Evolutionary conservation across 140 eudicot species (phyloP).

Genomic region (Stevia rebaudiana): DNA sequence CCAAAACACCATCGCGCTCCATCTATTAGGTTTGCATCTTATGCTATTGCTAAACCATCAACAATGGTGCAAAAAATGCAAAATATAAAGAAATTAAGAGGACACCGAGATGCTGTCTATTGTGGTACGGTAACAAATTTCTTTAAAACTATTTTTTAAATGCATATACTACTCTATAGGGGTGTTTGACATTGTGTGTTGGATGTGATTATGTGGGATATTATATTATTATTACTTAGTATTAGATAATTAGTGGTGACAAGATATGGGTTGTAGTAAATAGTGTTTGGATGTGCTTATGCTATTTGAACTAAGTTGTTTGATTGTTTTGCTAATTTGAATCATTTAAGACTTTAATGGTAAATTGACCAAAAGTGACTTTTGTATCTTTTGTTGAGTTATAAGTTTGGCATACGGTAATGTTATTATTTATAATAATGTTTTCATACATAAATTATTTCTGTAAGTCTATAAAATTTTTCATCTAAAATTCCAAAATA

Average conservation of each 20-base stretch:
- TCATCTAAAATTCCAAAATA: not conserved
- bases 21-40: slow-evolving; percentile 73
- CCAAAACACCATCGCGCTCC: slow-evolving; percentile 94
- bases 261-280: not conserved
- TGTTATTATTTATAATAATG: not conserved
- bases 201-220: not conserved
- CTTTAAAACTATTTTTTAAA: not conserved
- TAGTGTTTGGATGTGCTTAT: not conserved
- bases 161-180: not conserved
- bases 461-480: not conserved
- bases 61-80: slow-evolving; percentile 94
- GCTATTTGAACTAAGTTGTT: not conserved
- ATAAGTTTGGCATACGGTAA: not conserved
- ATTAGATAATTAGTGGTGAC: not conserved
- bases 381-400: not conserved
- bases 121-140: slow-evolving; percentile 52
- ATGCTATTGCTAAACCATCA: slow-evolving; percentile 93
- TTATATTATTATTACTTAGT: not conserved
- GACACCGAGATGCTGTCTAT: slow-evolving; percentile 95
- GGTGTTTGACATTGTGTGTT: not conserved
- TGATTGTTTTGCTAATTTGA: not conserved
- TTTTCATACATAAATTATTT: not conserved
- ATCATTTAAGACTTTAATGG: not conserved
- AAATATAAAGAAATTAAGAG: slow-evolving; percentile 77
- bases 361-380: not conserved